Percentiles rank a stretch among this genome's conserved stretches.
These are phyloP conservation scores for Astrothelium subdiscretum DNA, from an alignment of 495 filamentous ascomycete species.

Conservation along the genomic window DNA sequence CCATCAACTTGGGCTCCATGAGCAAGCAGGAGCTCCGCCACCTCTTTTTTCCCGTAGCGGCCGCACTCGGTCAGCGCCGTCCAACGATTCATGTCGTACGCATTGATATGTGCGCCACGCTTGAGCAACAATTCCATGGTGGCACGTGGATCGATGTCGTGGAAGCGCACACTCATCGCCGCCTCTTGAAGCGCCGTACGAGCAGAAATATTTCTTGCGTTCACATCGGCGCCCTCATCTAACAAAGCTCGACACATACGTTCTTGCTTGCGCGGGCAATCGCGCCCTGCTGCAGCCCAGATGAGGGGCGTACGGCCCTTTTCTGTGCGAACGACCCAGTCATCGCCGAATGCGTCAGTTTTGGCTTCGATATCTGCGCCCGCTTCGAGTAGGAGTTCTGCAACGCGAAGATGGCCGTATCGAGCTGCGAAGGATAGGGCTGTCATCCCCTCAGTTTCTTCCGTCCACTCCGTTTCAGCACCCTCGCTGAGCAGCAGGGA, in stretches of 20 bases:
- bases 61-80: slow-evolving; percentile 1
- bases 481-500: not conserved
- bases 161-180: not conserved
- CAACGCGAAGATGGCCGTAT: not conserved
- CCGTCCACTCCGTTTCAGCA: not conserved
- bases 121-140: not conserved
- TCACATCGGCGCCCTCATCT: not conserved
- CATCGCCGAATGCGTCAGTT: not conserved
- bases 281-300: not conserved
- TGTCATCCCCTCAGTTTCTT: not conserved
- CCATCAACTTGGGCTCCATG: not conserved
- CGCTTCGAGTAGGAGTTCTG: not conserved
- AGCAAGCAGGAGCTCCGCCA: not conserved
- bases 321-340: not conserved
- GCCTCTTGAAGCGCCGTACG: not conserved
- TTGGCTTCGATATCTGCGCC: not conserved
- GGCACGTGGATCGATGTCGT: not conserved
- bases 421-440: not conserved
- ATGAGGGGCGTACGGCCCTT: not conserved
- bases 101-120: not conserved
- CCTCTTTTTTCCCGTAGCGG: not conserved
- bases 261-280: not conserved
- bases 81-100: not conserved
- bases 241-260: not conserved
- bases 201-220: not conserved